Evolutionary conservation across 495 filamentous ascomycete species (phyloP), one percentile per base, ranked within the genome.

Genomic region (Penicillium malachiteum): DNA sequence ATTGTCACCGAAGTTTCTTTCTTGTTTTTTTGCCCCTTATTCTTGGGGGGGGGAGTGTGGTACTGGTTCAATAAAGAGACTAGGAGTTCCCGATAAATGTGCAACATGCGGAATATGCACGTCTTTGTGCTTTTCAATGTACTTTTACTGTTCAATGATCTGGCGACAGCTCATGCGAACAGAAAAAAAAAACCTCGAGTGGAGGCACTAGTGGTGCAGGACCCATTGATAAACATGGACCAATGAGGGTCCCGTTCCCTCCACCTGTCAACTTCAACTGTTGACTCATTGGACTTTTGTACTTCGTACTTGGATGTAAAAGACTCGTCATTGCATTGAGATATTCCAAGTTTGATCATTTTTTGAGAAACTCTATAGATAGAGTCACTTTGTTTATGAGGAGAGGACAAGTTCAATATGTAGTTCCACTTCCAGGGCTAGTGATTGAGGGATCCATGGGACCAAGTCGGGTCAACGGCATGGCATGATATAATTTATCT

Each of bases 231-330:
- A 43, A 44, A 37, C 44, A 11, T 50, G n/a, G 32, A 14, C 57
- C 52, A 59, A 60, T 60, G 30, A 31, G 35, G 42, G 16, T 33
- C 39, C 38, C 35, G 21, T 48, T 35, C 43, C 52, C 52, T 48
- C 52, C 57, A 59, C 57, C 52, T 52, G 52, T 52, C 57, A 48
- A 58, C 48, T 43, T 52, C 21, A 26, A 1, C 21, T 26, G 42
- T 45, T 48, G 47, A 55, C 42, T 70, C 37, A 50, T 49, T 34
- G n/a, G 21, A 26, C 21, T 26, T 26, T 1, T 4, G 21, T 26
- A 26, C 21, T 26, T 26, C 21, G 21, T 26, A 26, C 21, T 26
- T 26, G 31, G n/a, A 35, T 12, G 30, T 1, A 11, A 33, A 17
- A 31, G 14, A 14, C 2, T 41, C n/a, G 4, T n/a, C 39, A 13